Base-by-base conservation (phyloP, 2,329 filamentous ascomycete species). In the Penicillium aurantiogriseum region DNA sequence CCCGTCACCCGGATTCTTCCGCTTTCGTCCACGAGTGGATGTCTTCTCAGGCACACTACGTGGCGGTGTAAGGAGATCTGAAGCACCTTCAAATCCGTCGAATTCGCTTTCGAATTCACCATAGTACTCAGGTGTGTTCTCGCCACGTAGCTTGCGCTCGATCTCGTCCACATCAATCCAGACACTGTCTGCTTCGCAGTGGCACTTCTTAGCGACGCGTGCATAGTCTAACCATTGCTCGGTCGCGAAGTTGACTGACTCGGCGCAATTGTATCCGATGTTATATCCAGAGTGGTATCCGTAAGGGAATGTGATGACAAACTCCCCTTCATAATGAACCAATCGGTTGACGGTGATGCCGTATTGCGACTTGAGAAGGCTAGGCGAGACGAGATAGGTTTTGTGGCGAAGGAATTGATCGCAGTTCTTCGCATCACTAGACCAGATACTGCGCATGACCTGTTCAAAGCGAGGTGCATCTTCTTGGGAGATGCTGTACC, bases 251-350 rank as follows among this genome's bases (percentile, higher is more conserved):
- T 99, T 99, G 77, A 99, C 94, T 8, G 94, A 96, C 73, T 99
- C 94, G 29, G 94, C 94, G 75, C 94, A 99, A 73, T 99, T 99
- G 79, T 99, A 99, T 17, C 95, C 94, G 38, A 99, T 80, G 67
- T 99, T 99, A 75, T 95, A 99, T 5, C 94, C 94, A 5, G 94
- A 99, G 71, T 99, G 94, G 72, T 99, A 99, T 23, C 94, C 94
- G 69, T 97, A 99, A 0, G 94, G 94, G 71, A 96, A 99, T 0
- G 94, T 99, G 63, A 99, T 96, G 60, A 99, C 92, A 63, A 99
- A 99, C 71, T 99, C 94, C 59, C 94, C 93, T 61, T 96, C 94
- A 67, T 96, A 92, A 49, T 96, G 95, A 13, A 97, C 90, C 61
- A 95, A 85, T 70, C 91, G 93, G 80, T 99, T 99, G 71, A 97